Percentiles rank a stretch among this genome's conserved stretches.
phyloP scores from a whole-genome alignment of 164 flowering plant genomes.

The Macadamia tetraphylla region DNA sequence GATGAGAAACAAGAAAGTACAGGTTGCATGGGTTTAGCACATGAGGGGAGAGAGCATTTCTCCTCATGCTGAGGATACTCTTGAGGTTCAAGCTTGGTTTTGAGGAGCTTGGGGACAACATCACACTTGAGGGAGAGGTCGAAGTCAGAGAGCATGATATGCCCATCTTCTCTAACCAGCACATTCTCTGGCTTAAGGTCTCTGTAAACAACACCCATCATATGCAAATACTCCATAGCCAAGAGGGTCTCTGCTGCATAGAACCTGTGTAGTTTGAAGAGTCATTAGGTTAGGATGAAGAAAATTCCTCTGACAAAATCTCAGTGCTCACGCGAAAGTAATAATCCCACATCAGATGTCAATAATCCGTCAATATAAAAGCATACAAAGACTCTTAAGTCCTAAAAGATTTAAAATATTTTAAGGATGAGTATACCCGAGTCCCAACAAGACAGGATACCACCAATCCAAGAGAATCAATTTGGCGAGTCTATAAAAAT shows the following conservation, averaged over 20 bases:
- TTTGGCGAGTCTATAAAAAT: too few relatives aligned
- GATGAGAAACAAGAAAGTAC: constrained; percentile 64
- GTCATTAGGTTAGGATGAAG: background rate
- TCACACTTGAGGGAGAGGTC: constrained; percentile 84
- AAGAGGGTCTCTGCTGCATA: constrained; percentile 71
- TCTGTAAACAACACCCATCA: constrained; percentile 85
- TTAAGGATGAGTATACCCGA: too few relatives aligned
- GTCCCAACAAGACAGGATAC: too few relatives aligned
- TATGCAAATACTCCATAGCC: constrained; percentile 83
- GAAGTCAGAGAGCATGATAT: constrained; percentile 89
- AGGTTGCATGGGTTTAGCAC: constrained; percentile 60
- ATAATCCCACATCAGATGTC: too few relatives aligned
- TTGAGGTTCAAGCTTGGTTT: constrained; percentile 14
- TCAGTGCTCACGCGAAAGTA: too few relatives aligned
- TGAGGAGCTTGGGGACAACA: constrained; percentile 59
- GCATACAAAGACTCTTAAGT: too few relatives aligned
- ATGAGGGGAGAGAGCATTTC: constrained; percentile 31
- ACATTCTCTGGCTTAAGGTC: constrained; percentile 90
- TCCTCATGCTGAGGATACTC: constrained; percentile 1
- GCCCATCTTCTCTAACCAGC: constrained; percentile 76
- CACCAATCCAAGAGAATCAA: too few relatives aligned
- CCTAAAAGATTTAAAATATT: too few relatives aligned
- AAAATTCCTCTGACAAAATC: too few relatives aligned
- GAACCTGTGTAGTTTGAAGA: constrained; percentile 41
- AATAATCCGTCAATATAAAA: too few relatives aligned